Evolutionary conservation across 1,139 yeast species (phyloP), one percentile per base, ranked within the genome.

Genomic region (Pichia sp.): DNA sequence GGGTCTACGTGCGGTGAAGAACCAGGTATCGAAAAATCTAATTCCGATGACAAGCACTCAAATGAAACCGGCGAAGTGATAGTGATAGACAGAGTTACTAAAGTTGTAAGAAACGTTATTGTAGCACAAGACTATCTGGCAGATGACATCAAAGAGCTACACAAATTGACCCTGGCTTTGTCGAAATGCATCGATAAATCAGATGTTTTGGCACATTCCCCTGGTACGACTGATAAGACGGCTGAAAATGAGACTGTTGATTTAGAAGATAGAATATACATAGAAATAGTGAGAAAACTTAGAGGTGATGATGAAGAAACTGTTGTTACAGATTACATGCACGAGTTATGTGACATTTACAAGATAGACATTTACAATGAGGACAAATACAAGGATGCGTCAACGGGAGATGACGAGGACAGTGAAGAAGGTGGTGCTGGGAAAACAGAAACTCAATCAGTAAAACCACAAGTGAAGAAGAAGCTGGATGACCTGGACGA

Each of bases 291-390:
- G 2, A 46, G 59, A 36, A 60, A 60, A 26, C 49, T 60, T 13
- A 49, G 50, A 28, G 61, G 59, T 3, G 62, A 57, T 12, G 56
- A 57, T 25, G 62, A 54, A 47, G 59, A 55, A 82, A 78, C 51
- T 84, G 85, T 66, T 78, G 82, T 18, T 73, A 74, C 50, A 3
- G 55, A 57, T 22, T 60, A 60, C 41, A 18, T 59, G 22, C 50
- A 45, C 12, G 63, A 60, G 39, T 49, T 60, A 10, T 52, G 58
- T 28, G 73, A 56, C 25, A 53, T 55, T 31, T 60, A 57, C 34
- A 56, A 34, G 43, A 59, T 72, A 7, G 90, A 90, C 0, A 52
- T 82, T 23, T 89, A 82, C 1, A 85, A 85, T 6, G 74, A 73
- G 6, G 73, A 71, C n/a, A 73, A 69, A 13, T 70, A 62, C 12